These are phyloP conservation scores for Rachicladosporium sp. DNA, from an alignment of 2,329 filamentous ascomycete species.

Conservation along the genomic window DNA sequence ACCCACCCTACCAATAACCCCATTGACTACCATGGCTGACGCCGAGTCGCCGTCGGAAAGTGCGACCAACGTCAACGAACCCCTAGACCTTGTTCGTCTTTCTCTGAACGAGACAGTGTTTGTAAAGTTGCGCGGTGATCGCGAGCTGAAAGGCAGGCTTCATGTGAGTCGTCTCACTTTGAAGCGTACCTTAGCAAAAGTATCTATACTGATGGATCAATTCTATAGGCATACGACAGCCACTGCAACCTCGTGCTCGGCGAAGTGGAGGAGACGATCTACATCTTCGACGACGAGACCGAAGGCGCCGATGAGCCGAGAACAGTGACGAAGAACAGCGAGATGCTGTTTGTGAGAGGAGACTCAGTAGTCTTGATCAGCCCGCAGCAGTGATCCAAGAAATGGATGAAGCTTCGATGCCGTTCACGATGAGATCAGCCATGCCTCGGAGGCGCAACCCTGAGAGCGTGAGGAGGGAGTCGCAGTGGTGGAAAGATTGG, in stretches of 20 bases:
- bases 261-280: constrained; percentile 95
- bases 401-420: background rate
- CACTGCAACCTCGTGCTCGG: constrained; percentile 95
- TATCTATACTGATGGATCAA: too few relatives aligned
- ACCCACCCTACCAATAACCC: too few relatives aligned
- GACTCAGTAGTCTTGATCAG: constrained; percentile 41
- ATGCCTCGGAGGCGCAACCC: background rate
- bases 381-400: constrained; percentile 20
- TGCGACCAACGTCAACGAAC: constrained; percentile 54
- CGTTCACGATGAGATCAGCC: background rate
- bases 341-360: constrained; percentile 94
- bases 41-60: too few relatives aligned
- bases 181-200: too few relatives aligned
- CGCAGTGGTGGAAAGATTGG: too few relatives aligned
- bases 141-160: constrained; percentile 86
- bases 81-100: constrained; percentile 87
- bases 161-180: too few relatives aligned
- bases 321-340: constrained; percentile 92
- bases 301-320: constrained; percentile 63
- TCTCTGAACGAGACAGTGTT: constrained; percentile 93
- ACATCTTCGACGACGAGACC: constrained; percentile 79
- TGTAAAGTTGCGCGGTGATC: constrained; percentile 90
- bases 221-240: constrained; percentile 97
- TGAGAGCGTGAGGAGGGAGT: too few relatives aligned
- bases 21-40: too few relatives aligned